Base-by-base conservation (phyloP, 306 rosid species). In the Astragalus glycyphyllos region DNA sequence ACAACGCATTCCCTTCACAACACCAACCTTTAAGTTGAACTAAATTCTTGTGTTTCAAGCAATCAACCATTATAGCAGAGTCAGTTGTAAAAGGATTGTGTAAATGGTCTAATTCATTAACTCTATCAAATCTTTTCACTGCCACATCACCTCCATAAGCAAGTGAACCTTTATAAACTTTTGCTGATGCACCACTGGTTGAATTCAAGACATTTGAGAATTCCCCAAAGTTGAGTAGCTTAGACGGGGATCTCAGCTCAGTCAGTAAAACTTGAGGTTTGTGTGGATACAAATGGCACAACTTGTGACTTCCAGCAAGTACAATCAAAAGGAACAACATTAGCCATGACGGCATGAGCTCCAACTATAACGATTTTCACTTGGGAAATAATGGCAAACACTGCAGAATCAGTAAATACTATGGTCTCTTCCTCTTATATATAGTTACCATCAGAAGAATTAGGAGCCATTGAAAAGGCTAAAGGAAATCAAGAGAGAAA, bases 271-370 rank as follows among this genome's bases (percentile, higher is more conserved):
- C 90, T 82, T 91, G 89, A 9, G 99, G 99, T 81, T 94, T 87
- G 89, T 94, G 97, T 0, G 99, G 99, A 84, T 94, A 94, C 84
- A 91, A 53, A 74, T 97, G 99, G 81, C 96, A 94, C 79, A 94
- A 56, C 99, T 94, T n/a, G n/a, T n/a, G n/a, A n/a, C n/a, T n/a
- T n/a, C n/a, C n/a, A n/a, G n/a, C n/a, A n/a, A n/a, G n/a, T n/a
- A n/a, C n/a, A n/a, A n/a, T n/a, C n/a, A n/a, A n/a, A n/a, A n/a
- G n/a, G n/a, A n/a, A n/a, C n/a, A n/a, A n/a, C n/a, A n/a, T n/a
- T n/a, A n/a, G n/a, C n/a, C n/a, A n/a, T n/a, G n/a, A n/a, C n/a
- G n/a, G n/a, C n/a, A n/a, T n/a, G n/a, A n/a, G n/a, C n/a, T n/a
- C n/a, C n/a, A n/a, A n/a, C n/a, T n/a, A n/a, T n/a, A n/a, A n/a